Conservation (phyloP, 2,329 filamentous ascomycete genomes). For the Aspergillus transmontanensis region DNA sequence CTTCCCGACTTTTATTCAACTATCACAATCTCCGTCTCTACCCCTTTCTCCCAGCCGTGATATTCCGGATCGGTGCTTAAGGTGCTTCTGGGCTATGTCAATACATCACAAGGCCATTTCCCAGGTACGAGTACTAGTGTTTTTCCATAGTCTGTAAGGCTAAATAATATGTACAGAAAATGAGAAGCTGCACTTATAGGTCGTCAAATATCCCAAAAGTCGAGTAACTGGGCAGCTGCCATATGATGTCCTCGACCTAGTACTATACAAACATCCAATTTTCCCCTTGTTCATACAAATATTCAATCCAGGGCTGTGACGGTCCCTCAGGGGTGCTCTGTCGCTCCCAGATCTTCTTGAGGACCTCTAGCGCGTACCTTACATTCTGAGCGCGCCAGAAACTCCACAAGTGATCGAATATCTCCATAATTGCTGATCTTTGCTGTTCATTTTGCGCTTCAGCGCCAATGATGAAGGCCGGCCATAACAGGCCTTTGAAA, state of each 20-base stretch:
- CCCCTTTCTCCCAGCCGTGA: too few relatives aligned
- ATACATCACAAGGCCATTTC: too few relatives aligned
- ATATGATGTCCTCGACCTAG: rapidly evolving
- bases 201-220: rapidly evolving
- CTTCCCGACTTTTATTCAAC: too few relatives aligned
- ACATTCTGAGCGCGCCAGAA: not conserved
- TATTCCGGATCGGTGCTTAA: too few relatives aligned
- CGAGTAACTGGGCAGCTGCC: not conserved
- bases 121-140: not conserved
- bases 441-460: not conserved
- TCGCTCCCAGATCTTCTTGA: not conserved
- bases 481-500: not conserved
- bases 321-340: not conserved
- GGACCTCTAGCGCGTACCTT: not conserved
- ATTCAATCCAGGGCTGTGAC: not conserved
- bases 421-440: not conserved
- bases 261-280: not conserved
- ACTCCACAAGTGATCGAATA: not conserved
- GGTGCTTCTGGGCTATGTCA: too few relatives aligned
- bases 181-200: not conserved
- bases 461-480: not conserved
- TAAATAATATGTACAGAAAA: not conserved
- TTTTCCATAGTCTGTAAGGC: rapidly evolving
- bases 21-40: too few relatives aligned
- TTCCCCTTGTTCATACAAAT: not conserved